Evolutionary conservation across 1,284 basidiomycete genomes (phyloP).

Genomic region (Afroboletus lepidellus): DNA sequence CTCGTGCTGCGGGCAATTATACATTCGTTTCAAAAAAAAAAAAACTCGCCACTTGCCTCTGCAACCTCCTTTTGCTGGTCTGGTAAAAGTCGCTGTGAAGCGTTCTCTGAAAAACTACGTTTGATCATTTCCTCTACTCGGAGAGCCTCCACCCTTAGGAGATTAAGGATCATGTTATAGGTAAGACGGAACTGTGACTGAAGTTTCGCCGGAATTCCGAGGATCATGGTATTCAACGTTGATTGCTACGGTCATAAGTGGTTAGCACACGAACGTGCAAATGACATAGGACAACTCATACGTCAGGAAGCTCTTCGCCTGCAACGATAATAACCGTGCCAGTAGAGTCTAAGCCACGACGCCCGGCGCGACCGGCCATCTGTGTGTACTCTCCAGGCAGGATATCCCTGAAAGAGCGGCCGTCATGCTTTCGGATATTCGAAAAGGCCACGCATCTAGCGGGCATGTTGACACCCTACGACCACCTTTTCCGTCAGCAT

Average conservation of each 20-base stretch:
- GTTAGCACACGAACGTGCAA: slow-evolving; percentile 13
- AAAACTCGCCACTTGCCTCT: slow-evolving; percentile 51
- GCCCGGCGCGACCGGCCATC: slow-evolving; percentile 97
- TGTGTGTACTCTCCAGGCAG: slow-evolving; percentile 95
- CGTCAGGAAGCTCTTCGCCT: slow-evolving; percentile 85
- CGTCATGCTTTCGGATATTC: slow-evolving; percentile 94
- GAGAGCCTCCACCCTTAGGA: slow-evolving; percentile 94
- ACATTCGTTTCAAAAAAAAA: not conserved
- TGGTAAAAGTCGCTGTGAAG: slow-evolving; percentile 88
- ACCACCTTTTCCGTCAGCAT: slow-evolving; percentile 5
- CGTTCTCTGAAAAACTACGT: slow-evolving; percentile 97
- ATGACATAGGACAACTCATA: slow-evolving; percentile 38
- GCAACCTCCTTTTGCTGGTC: slow-evolving; percentile 88
- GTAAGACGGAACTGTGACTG: slow-evolving; percentile 96
- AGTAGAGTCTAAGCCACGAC: slow-evolving; percentile 92
- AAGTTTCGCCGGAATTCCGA: slow-evolving; percentile 90
- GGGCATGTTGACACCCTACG: slow-evolving; percentile 98
- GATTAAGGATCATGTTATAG: slow-evolving; percentile 99
- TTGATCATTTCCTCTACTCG: slow-evolving; percentile 99
- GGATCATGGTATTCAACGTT: slow-evolving; percentile 85
- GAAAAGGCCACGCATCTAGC: slow-evolving; percentile 97
- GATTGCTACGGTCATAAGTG: slow-evolving; percentile 50
- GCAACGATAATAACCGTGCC: slow-evolving; percentile 94
- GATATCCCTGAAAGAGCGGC: slow-evolving; percentile 87
- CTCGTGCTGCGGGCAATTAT: slow-evolving; percentile 59